Percentiles rank a stretch among this genome's conserved stretches.
These are phyloP conservation scores for Aspergillus haitiensis DNA, from an alignment of 495 filamentous ascomycete genomes.

Conservation along the genomic window DNA sequence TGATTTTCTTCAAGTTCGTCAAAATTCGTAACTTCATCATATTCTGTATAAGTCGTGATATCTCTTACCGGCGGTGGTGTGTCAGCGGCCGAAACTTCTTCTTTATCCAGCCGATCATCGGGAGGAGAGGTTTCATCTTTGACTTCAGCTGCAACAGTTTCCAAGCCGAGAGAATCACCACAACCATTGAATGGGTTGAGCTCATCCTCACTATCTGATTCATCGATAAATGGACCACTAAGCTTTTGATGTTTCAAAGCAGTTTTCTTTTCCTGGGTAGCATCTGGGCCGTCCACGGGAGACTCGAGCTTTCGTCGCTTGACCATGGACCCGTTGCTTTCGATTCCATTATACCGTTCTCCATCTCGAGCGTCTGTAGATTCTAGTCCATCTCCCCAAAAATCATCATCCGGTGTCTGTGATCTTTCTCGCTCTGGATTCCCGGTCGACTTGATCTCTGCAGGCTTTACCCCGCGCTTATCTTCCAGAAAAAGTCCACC, in stretches of 20 bases:
- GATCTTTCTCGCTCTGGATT: constrained; percentile 18
- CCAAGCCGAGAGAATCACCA: constrained; percentile 13
- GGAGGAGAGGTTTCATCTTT: constrained; percentile 9
- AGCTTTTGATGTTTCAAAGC: constrained; percentile 22
- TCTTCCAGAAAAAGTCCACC: constrained; percentile 48
- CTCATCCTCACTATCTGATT: constrained; percentile 67
- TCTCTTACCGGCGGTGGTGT: constrained; percentile 54
- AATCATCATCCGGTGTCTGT: constrained; percentile 40
- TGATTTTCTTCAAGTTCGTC: constrained; percentile 61
- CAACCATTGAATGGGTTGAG: constrained; percentile 28
- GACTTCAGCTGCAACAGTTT: background rate
- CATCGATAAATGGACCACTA: constrained; percentile 62
- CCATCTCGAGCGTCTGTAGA: constrained; percentile 19
- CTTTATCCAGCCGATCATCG: constrained; percentile 53
- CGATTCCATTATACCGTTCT: constrained; percentile 31
- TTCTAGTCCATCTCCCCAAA: constrained; percentile 35
- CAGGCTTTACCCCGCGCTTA: constrained; percentile 29
- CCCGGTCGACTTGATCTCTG: background rate
- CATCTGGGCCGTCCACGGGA: constrained; percentile 15
- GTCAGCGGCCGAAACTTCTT: constrained; percentile 33
- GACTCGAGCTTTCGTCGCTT: constrained; percentile 48
- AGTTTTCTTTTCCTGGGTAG: constrained; percentile 23
- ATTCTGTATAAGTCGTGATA: constrained; percentile 55
- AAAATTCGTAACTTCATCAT: constrained; percentile 65
- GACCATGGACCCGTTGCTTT: constrained; percentile 18